Conservation (phyloP, 345 rosid genomes). For the Citrus glauca region DNA sequence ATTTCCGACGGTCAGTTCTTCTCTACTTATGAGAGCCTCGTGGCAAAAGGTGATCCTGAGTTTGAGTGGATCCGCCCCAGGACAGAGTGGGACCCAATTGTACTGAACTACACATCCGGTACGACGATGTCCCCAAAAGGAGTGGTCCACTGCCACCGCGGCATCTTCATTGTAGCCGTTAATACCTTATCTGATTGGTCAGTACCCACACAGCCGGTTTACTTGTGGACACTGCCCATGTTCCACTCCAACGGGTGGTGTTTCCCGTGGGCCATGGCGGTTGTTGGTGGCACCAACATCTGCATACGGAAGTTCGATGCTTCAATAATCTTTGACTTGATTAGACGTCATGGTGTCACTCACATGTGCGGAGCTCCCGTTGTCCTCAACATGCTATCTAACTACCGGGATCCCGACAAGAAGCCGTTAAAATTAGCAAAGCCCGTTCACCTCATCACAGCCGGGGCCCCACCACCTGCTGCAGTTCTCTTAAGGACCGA, state of each 20-base stretch:
- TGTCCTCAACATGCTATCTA: slow-evolving; percentile 69
- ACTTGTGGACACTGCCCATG: slow-evolving; percentile 87
- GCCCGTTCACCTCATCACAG: slow-evolving; percentile 64
- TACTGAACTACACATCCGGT: slow-evolving; percentile 79
- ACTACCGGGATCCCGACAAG: too few species aligned
- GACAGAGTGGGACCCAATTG: slow-evolving; percentile 66
- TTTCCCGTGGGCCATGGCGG: slow-evolving; percentile 74
- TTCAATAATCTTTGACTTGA: slow-evolving; percentile 39
- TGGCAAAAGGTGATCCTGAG: slow-evolving; percentile 44
- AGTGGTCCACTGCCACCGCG: slow-evolving; percentile 79
- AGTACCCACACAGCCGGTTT: slow-evolving; percentile 61
- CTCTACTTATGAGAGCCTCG: slow-evolving; percentile 44
- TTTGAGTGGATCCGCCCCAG: slow-evolving; percentile 53
- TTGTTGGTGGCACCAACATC: slow-evolving; percentile 73
- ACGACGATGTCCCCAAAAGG: slow-evolving; percentile 90
- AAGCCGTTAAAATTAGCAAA: slow-evolving; percentile 15
- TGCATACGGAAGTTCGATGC: slow-evolving; percentile 70
- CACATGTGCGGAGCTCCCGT: slow-evolving; percentile 93
- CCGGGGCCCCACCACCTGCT: slow-evolving; percentile 88
- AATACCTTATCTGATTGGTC: slow-evolving; percentile 53
- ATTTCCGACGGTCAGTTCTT: background rate
- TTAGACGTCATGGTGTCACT: slow-evolving; percentile 55
- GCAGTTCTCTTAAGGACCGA: slow-evolving; percentile 55
- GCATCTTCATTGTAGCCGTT: slow-evolving; percentile 44
- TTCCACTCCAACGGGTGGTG: slow-evolving; percentile 91